A percentile compares a stretch with the other conserved stretches of the same genome.
phyloP scores from a whole-genome alignment of 257 asterid species.

The Nemophila menziesii region DNA sequence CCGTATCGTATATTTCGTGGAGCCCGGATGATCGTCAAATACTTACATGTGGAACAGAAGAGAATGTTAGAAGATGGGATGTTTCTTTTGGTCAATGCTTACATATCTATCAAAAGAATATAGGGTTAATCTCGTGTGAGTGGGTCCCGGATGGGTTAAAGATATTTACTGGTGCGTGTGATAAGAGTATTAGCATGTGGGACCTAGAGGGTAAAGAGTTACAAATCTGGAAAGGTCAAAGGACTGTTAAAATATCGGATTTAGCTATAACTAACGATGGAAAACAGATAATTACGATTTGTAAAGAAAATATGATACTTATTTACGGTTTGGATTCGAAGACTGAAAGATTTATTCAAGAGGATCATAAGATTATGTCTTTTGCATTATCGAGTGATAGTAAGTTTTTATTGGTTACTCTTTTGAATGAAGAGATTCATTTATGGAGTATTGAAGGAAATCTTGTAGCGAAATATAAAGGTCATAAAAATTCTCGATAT shows the following conservation, averaged over 20 bases:
- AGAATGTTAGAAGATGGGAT: slow-evolving; percentile 76
- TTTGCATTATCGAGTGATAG: slow-evolving; percentile 63
- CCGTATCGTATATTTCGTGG: slow-evolving; percentile 75
- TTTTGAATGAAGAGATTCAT: slow-evolving; percentile 68
- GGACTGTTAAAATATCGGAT: slow-evolving; percentile 53
- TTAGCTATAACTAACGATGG: slow-evolving; percentile 53
- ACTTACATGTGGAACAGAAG: slow-evolving; percentile 86
- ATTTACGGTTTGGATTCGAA: slow-evolving; percentile 66
- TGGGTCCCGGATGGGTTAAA: slow-evolving; percentile 73
- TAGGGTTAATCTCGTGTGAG: slow-evolving; percentile 75
- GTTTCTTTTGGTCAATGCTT: slow-evolving; percentile 64
- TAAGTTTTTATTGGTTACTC: slow-evolving; percentile 66
- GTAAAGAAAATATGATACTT: slow-evolving; percentile 46
- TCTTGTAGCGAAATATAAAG: slow-evolving; percentile 60
- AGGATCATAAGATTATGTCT: slow-evolving; percentile 60
- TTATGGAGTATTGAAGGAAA: slow-evolving; percentile 69
- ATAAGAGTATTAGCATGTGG: slow-evolving; percentile 80
- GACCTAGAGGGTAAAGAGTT: slow-evolving; percentile 78
- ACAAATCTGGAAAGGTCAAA: slow-evolving; percentile 77
- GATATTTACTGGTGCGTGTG: slow-evolving; percentile 60
- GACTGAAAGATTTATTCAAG: slow-evolving; percentile 60
- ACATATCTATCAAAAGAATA: slow-evolving; percentile 45
- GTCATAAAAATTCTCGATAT: slow-evolving; percentile 76
- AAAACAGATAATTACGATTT: slow-evolving; percentile 57
- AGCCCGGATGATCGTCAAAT: slow-evolving; percentile 64